These are phyloP conservation scores for Quercus lobata DNA, from an alignment of 331 rosid species.

Conservation along the genomic window DNA sequence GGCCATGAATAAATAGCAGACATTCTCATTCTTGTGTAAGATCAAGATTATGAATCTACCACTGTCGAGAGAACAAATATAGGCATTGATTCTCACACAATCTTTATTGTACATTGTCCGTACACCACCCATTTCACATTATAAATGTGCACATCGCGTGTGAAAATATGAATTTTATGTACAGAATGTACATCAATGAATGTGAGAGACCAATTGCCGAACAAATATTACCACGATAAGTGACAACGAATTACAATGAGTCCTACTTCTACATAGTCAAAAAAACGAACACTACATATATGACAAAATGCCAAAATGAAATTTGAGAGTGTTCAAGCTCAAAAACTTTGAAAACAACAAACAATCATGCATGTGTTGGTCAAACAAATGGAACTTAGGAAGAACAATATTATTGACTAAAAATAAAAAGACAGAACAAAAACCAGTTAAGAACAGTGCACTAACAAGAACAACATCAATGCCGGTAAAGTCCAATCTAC, in stretches of 20 bases:
- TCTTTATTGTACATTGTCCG: too few relatives aligned
- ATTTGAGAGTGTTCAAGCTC: not conserved
- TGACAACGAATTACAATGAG: not conserved
- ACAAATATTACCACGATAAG: too few relatives aligned
- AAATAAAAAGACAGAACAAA: not conserved
- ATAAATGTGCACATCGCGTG: too few relatives aligned
- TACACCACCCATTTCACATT: too few relatives aligned
- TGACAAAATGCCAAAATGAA: not conserved
- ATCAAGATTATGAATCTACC: not conserved
- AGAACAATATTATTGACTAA: not conserved
- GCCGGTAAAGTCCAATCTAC: conserved; percentile 63
- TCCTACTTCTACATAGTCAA: not conserved
- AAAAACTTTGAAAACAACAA: not conserved
- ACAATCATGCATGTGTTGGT: not conserved
- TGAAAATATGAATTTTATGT: too few relatives aligned
- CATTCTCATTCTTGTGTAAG: not conserved
- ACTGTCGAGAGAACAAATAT: not conserved
- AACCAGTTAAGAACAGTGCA: not conserved
- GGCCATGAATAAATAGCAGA: not conserved
- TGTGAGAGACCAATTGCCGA: too few relatives aligned
- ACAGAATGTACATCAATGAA: too few relatives aligned
- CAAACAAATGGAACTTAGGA: not conserved
- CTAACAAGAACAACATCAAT: conserved; percentile 64
- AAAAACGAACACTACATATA: not conserved
- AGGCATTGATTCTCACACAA: too few relatives aligned